phyloP scores from a whole-genome alignment of 139 green algal genomes.

The Diplosphaera chodatii region DNA sequence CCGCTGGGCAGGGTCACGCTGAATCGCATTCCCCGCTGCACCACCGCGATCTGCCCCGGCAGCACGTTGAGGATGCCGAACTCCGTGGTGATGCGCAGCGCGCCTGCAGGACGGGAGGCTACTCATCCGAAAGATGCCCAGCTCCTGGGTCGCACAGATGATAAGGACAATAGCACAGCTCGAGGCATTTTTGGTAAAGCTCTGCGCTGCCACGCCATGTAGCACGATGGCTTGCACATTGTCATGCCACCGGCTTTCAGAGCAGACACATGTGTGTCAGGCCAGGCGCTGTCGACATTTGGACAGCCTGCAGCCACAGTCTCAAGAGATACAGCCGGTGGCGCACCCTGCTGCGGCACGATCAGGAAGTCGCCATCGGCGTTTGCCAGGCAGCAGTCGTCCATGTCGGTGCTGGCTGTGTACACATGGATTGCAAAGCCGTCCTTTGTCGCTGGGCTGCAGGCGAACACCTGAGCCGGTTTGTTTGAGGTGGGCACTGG shows the following conservation, averaged over 20 bases:
- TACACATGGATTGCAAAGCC: slow-evolving; percentile 93
- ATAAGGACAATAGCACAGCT: too few species aligned
- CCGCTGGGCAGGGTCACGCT: slow-evolving; percentile 46
- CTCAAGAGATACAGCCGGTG: too few species aligned
- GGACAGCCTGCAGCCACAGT: too few species aligned
- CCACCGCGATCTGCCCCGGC: slow-evolving; percentile 74
- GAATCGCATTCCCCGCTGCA: slow-evolving; percentile 82
- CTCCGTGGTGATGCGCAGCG: slow-evolving; percentile 76
- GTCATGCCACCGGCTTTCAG: too few species aligned
- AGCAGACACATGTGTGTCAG: too few species aligned
- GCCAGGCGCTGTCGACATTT: too few species aligned
- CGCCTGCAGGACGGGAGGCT: slow-evolving; percentile 46
- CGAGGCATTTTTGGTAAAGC: too few species aligned
- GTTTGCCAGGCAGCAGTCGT: slow-evolving; percentile 72
- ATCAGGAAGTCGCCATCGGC: slow-evolving; percentile 94
- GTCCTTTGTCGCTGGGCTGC: slow-evolving; percentile 62
- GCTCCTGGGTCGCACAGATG: too few species aligned
- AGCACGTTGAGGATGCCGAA: slow-evolving; percentile 70
- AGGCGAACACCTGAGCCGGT: neutral
- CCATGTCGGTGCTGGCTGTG: slow-evolving; percentile 62
- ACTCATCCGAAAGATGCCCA: too few species aligned
- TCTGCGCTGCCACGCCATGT: too few species aligned
- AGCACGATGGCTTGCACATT: too few species aligned
- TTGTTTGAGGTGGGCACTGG: too few species aligned
- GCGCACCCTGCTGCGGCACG: slow-evolving; percentile 80